Conservation (phyloP, 208 protist genomes). For the Crithidia sp. region DNA sequence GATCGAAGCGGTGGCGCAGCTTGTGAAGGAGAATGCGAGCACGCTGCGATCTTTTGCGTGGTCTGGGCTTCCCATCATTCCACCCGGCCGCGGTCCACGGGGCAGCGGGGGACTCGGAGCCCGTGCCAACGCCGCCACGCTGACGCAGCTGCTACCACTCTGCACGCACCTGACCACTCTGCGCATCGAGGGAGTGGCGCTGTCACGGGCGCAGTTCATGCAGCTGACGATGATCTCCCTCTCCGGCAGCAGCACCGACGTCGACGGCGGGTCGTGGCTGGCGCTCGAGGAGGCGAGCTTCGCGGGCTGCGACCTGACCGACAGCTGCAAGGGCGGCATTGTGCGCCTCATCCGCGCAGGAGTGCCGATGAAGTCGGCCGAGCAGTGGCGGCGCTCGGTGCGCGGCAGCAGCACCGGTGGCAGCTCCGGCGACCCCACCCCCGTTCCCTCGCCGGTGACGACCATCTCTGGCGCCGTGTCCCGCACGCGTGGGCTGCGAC, state of each 20-base stretch:
- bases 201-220: slow-evolving; percentile 46
- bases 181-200: slow-evolving; percentile 35
- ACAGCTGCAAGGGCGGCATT: slow-evolving; percentile 46
- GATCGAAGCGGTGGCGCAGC: slow-evolving; percentile 28
- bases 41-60: slow-evolving; percentile 44
- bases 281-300: slow-evolving; percentile 65
- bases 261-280: slow-evolving; percentile 31
- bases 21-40: slow-evolving; percentile 17
- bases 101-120: not conserved
- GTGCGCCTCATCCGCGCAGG: slow-evolving; percentile 40
- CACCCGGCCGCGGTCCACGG: not conserved
- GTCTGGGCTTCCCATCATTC: slow-evolving; percentile 33
- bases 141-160: slow-evolving; percentile 46
- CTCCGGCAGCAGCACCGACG: slow-evolving; percentile 3
- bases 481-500: slow-evolving; percentile 30
- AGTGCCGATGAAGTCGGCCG: slow-evolving; percentile 24
- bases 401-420: slow-evolving; percentile 29
- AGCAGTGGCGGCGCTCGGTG: slow-evolving; percentile 52
- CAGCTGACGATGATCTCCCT: slow-evolving; percentile 21
- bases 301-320: slow-evolving; percentile 61
- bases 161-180: slow-evolving; percentile 49
- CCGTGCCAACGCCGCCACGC: slow-evolving; percentile 10
- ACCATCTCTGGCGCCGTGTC: not conserved
- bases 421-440: not conserved
- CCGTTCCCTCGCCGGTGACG: not conserved